Percentiles rank a stretch among this genome's conserved stretches.
phyloP scores from a whole-genome alignment of 2,329 filamentous ascomycete genomes.

The Aspergillus thermomutatus region DNA sequence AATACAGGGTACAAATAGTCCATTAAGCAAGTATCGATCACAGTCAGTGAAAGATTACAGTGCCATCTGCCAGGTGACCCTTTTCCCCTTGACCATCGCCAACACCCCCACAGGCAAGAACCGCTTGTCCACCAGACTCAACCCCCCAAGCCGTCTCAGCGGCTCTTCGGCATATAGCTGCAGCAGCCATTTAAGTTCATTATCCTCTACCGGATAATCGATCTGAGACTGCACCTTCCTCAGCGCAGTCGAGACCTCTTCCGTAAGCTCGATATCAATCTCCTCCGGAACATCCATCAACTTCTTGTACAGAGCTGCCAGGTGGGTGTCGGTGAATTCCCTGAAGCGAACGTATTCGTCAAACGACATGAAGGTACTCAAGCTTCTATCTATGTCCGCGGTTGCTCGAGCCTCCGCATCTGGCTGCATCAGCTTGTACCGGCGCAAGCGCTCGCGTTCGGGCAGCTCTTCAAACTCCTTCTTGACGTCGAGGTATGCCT shows the following conservation, averaged over 20 bases:
- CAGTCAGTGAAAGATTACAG: constrained; percentile 20
- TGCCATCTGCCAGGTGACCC: constrained; percentile 43
- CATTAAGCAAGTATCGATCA: neutral
- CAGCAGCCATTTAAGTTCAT: constrained; percentile 30
- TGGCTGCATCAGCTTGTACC: neutral
- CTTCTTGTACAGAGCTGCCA: constrained; percentile 19
- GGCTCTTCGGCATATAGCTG: constrained; percentile 36
- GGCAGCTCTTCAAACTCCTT: constrained; percentile 20
- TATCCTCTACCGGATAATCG: neutral
- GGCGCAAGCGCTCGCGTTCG: constrained; percentile 7
- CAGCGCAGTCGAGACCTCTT: constrained; percentile 21
- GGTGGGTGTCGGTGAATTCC: constrained; percentile 18
- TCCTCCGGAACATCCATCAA: constrained; percentile 24
- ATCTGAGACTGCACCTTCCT: constrained; percentile 2
- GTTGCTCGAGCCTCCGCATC: neutral
- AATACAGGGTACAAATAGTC: neutral
- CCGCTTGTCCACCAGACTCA: constrained; percentile 38
- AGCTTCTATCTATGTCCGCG: neutral
- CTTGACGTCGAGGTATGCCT: constrained; percentile 19
- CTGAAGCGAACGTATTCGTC: constrained; percentile 35
- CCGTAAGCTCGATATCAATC: constrained; percentile 13
- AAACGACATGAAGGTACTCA: constrained; percentile 31
- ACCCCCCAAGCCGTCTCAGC: constrained; percentile 32
- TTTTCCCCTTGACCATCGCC: constrained; percentile 39
- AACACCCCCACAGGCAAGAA: constrained; percentile 40